Base-by-base conservation (phyloP, 108 stramenopile genomes). In the Thalassiosira profunda region DNA sequence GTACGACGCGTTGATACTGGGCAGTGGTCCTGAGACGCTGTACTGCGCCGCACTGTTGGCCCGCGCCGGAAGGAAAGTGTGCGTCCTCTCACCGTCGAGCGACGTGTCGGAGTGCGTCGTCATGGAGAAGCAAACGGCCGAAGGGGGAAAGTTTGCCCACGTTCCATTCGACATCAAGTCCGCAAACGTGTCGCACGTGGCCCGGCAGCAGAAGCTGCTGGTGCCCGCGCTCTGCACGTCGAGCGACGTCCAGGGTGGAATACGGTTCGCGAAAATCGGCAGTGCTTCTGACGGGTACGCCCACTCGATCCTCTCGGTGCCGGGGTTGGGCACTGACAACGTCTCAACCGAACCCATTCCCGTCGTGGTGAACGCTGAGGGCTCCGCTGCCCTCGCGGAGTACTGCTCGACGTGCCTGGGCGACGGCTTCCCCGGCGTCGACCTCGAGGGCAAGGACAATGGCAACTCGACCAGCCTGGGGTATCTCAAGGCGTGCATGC, bases 231-330 rank as follows among this genome's bases (percentile, higher is more conserved):
- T 93, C 17, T 72, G 76, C 29, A 90, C 88, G 10, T 56, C 61
- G 1, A 82, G 86, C 0, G 95, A 96, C 47, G 60, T 36, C 35
- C 92, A 92, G 46, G 95, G 95, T 30, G 95, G 95, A 17, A 68
- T 96, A 12, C 85, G 95, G 31, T 93, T 96, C 67, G 84, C 90
- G 9, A 70, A 86, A 24, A 82, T 96, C 38, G 95, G 92, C 21
- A 75, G 79, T 15, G 49, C 58, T 11, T 60, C 72, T 2, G 90
- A 96, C 62, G 90, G 84, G 15, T 86, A 89, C 62, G 84, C 95
- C 10, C 90, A 88, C 76, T 75, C 88, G 24, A 80, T 96, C 17
- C 73, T 93, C 0, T 83, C 89, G 12, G 87, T 96, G 42, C 92
- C 90, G 18, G 90, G 92, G 31, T 84, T 93, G 62, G 90, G 95